A percentile compares a stretch with the other conserved stretches of the same genome.
These are phyloP conservation scores for Xerocomus amazonicus DNA, from an alignment of 1,284 basidiomycete species.

Conservation along the genomic window DNA sequence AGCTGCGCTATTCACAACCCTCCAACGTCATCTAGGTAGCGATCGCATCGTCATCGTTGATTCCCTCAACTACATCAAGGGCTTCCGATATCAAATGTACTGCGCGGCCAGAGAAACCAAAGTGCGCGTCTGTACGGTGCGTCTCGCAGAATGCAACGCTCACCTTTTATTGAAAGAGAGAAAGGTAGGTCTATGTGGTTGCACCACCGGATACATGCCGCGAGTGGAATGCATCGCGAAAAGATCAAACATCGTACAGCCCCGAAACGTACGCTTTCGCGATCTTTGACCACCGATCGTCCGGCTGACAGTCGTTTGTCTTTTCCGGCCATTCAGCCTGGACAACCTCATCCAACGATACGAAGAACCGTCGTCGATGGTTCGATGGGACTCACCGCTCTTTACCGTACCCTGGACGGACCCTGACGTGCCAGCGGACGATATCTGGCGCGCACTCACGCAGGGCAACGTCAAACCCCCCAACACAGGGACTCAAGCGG, in stretches of 20 bases:
- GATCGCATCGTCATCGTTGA: slow-evolving; percentile 88
- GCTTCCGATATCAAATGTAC: slow-evolving; percentile 96
- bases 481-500: slow-evolving; percentile 78
- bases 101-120: slow-evolving; percentile 90
- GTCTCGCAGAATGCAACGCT: slow-evolving; percentile 32
- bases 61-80: slow-evolving; percentile 94
- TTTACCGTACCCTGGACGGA: slow-evolving; percentile 83
- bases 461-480: slow-evolving; percentile 81
- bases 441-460: slow-evolving; percentile 82
- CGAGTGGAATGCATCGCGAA: slow-evolving; percentile 67
- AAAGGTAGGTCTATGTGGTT: slow-evolving; percentile 68
- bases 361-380: slow-evolving; percentile 96
- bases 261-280: slow-evolving; percentile 59
- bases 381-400: slow-evolving; percentile 94
- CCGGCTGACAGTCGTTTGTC: not conserved
- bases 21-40: slow-evolving; percentile 70
- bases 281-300: slow-evolving; percentile 9
- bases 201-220: slow-evolving; percentile 76
- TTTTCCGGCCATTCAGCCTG: no score
- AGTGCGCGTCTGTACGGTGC: slow-evolving; percentile 82
- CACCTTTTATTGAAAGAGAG: not conserved
- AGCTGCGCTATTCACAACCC: slow-evolving; percentile 81
- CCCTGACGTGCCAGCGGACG: slow-evolving; percentile 60
- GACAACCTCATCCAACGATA: slow-evolving; percentile 88
- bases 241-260: slow-evolving; percentile 53